A percentile compares a stretch with the other conserved stretches of the same genome.
Conservation (phyloP, 202 grass and related monocot species). For the Zoysia matrella region DNA sequence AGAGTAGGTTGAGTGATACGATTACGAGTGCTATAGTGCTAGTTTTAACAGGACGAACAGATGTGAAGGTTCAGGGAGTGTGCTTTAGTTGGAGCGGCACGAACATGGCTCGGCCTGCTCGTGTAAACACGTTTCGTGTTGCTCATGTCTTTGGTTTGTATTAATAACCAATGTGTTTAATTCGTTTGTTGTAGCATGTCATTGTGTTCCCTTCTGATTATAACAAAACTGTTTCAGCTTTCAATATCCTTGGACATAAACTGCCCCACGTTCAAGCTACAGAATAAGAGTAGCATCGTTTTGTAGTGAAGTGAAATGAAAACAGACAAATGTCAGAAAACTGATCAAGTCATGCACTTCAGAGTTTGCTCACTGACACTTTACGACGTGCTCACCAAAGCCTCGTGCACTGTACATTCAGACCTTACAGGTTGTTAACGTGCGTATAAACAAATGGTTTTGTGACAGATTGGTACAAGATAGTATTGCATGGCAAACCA, state of each 20-base stretch:
- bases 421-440: conserved; percentile 9
- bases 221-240: not conserved
- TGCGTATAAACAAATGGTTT: conserved; percentile 34
- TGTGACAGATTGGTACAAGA: not conserved
- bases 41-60: conserved; percentile 43
- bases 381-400: not conserved
- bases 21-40: conserved; percentile 4
- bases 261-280: not conserved
- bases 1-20: conserved; percentile 46
- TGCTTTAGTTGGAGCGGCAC: not conserved
- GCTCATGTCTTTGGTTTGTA: conserved; percentile 17
- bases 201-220: not conserved
- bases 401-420: conserved; percentile 25
- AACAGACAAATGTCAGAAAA: not conserved
- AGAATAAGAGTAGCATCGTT: not conserved
- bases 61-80: not conserved
- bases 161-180: conserved; percentile 12
- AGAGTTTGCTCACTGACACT: no score
- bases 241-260: not conserved
- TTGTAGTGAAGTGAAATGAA: not conserved
- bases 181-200: conserved; percentile 27
- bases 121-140: conserved; percentile 37
- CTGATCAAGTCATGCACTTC: no score
- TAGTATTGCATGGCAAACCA: conserved; percentile 35
- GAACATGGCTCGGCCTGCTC: not conserved